Evolutionary conservation across 2,329 filamentous ascomycete genomes (phyloP), one percentile per base, ranked within the genome.

Genomic region (Clathrospora elynae): DNA sequence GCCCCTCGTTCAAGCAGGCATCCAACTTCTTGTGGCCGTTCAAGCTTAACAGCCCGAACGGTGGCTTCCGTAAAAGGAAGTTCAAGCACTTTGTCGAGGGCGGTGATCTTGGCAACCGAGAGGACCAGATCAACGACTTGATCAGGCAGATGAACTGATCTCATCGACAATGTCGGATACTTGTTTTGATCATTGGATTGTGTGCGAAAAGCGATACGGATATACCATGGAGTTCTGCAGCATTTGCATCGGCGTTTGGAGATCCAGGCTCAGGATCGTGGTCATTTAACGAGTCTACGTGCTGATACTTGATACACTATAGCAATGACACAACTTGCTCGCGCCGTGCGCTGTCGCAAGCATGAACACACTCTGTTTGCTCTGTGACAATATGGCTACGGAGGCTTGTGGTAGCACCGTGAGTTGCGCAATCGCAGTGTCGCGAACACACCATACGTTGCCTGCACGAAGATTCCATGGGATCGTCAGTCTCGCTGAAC

Each of bases 21-120:
- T 84, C 86, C 81, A 99, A 97, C 87, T 97, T 97, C 86, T 80
- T 97, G 64, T 99, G 93, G 93, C 93, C 93, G 73, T 99, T 99
- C 86, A 97, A 99, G 88, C 88, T 99, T 64, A 90, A 85, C 84
- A 96, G 95, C 85, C 93, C 93, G 73, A 97, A 80, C 66, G 93
- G 93, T 75, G 92, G 93, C 60, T 99, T 97, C 90, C 87, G 87
- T 67, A 78, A 87, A 68, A 84, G 93, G 79, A 99, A 97, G 83
- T 97, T 97, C 86, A 93, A 90, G 83, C 91, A 97, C 82, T 97
- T 89, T 81, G 88, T 97, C 57, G 88, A 96, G 83, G 93, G 92
- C 78, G 93, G 93, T 86, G 93, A 99, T 78, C 81, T 95, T 67
- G 93, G 93, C 75, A 97, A 99, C 85, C 88, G 93, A 64, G 93